phyloP scores from a whole-genome alignment of 805 yeast species.

The Zygosaccharomyces gambellarensis region DNA sequence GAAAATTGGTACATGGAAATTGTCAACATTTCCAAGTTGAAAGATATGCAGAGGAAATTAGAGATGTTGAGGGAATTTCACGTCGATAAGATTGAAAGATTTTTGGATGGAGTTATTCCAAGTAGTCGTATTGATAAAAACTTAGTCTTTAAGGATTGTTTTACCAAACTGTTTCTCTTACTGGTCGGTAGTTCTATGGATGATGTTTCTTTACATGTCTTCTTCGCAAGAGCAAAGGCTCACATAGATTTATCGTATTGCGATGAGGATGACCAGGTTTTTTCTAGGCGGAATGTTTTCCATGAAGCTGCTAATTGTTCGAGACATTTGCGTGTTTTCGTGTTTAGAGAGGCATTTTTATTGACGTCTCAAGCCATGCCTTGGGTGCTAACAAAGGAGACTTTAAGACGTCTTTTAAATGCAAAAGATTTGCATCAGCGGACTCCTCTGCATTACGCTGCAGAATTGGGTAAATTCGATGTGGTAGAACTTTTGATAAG shows the following conservation, averaged over 20 bases:
- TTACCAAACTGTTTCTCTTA: slow-evolving; percentile 69
- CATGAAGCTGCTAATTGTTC: slow-evolving; percentile 55
- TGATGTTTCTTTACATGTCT: slow-evolving; percentile 44
- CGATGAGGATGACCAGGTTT: slow-evolving; percentile 50
- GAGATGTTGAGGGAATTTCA: slow-evolving; percentile 24
- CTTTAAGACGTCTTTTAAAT: slow-evolving; percentile 29
- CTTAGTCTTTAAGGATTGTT: slow-evolving; percentile 22
- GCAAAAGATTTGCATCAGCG: slow-evolving; percentile 66
- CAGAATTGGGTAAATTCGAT: slow-evolving; percentile 51
- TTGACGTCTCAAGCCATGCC: slow-evolving; percentile 8
- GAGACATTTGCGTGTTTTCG: slow-evolving; percentile 26
- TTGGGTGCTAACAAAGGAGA: slow-evolving; percentile 16
- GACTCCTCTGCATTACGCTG: slow-evolving; percentile 82
- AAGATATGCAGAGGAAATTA: slow-evolving; percentile 27
- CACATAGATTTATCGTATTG: slow-evolving; percentile 56
- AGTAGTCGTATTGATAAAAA: slow-evolving; percentile 19
- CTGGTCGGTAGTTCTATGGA: slow-evolving; percentile 62
- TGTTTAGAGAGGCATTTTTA: slow-evolving; percentile 24
- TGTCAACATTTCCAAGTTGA: slow-evolving; percentile 29
- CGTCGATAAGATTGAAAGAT: slow-evolving; percentile 22
- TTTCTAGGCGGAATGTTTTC: slow-evolving; percentile 65
- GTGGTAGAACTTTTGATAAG: slow-evolving; percentile 38
- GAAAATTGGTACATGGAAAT: slow-evolving; percentile 35
- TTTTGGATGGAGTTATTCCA: slow-evolving; percentile 14
- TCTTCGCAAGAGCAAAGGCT: slow-evolving; percentile 36